Evolutionary conservation across 225 moss, liverwort and hornwort species (phyloP).

Genomic region (Marchantia polymorpha): DNA sequence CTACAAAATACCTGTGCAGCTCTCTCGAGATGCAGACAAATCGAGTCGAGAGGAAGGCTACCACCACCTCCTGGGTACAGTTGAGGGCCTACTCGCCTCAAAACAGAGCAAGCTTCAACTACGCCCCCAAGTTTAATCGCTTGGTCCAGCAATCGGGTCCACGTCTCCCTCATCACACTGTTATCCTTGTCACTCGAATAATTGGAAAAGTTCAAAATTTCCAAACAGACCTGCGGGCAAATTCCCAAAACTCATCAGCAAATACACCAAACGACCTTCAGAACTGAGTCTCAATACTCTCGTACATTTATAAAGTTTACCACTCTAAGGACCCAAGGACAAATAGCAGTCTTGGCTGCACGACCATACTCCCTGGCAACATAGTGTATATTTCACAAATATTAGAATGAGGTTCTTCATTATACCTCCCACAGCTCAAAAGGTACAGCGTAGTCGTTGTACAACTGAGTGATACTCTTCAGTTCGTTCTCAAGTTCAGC

Average conservation of each 20-base stretch:
- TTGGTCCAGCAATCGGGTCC: slow-evolving; percentile 94
- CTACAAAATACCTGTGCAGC: slow-evolving; percentile 69
- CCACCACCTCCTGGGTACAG: slow-evolving; percentile 93
- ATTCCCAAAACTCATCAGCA: background rate
- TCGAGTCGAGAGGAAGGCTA: slow-evolving; percentile 86
- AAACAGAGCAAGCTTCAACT: slow-evolving; percentile 80
- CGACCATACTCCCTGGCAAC: background rate
- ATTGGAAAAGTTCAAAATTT: slow-evolving; percentile 95
- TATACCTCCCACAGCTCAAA: slow-evolving; percentile 98
- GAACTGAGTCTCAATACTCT: background rate
- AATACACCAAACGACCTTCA: background rate
- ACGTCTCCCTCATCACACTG: slow-evolving; percentile 97
- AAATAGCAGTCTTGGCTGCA: background rate
- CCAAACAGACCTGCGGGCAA: slow-evolving; percentile 78
- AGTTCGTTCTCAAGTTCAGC: slow-evolving; percentile 76
- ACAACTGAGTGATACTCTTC: slow-evolving; percentile 97
- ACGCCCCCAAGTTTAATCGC: slow-evolving; percentile 80
- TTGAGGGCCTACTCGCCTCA: slow-evolving; percentile 83
- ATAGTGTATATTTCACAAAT: background rate
- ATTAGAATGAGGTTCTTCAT: background rate
- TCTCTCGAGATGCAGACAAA: slow-evolving; percentile 84
- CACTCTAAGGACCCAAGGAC: background rate
- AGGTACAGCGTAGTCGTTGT: slow-evolving; percentile 93
- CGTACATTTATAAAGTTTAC: background rate
- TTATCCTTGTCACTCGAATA: slow-evolving; percentile 98